Base-by-base conservation (phyloP, 352 stramenopile genomes). In the Globisporangium spinosum region DNA sequence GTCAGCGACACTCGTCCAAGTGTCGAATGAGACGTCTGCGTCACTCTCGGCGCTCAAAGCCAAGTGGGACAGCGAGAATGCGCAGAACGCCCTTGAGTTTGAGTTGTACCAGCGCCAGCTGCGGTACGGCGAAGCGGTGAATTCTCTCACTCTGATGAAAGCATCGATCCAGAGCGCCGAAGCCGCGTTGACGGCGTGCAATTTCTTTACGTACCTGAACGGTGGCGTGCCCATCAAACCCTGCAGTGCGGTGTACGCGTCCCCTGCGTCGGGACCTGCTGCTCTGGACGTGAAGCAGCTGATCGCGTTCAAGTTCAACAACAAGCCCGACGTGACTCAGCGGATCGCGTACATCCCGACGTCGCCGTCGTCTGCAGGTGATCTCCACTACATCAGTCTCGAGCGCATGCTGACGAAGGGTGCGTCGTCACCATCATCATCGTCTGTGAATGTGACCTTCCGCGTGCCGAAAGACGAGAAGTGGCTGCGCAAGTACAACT, bases 321-420 rank as follows among this genome's bases (percentile, higher is more conserved):
- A 58, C 25, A 58, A 58, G 13, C 53, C 53, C 53, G 25, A 58
- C 53, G 25, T 35, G 25, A n/a, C 38, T 6, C 53, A 58, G 53
- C 53, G 53, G 25, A 58, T 58, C 6, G 53, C 53, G 53, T 58
- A 58, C 53, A 58, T 58, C 23, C 53, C 53, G 13, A 58, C 53
- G 23, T 29, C 53, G 13, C 53, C 53, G 23, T 58, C 53, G 25
- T 58, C 53, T 29, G 29, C 53, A 22, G 23, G 53, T 13, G 53
- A 58, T 23, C 53, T 58, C 25, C 53, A 58, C 5, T 58, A 58
- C 53, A 20, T 58, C 23, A 58, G 15, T 10, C 23, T 58, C 6
- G 53, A 58, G 6, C 53, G 53, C 9, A 20, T 58, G 23, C 8
- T 58, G 53, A 10, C 2, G 3, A 58, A 35, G 43, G 23, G 43